Evolutionary conservation across 768 basidiomycete species (phyloP).

Genomic region (Pholiota conissans): DNA sequence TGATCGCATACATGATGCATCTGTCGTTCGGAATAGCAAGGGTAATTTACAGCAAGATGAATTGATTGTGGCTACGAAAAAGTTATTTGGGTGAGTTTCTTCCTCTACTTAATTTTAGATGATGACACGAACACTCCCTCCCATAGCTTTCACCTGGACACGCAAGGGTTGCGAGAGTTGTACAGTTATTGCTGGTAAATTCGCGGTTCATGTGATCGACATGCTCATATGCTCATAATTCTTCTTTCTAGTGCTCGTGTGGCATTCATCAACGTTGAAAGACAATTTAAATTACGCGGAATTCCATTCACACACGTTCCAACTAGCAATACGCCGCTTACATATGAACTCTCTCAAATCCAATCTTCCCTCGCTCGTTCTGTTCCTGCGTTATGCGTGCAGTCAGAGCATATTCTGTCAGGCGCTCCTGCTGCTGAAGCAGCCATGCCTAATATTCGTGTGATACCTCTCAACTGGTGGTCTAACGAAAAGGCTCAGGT

Average conservation of each 20-base stretch:
- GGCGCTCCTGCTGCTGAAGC: slow-evolving; percentile 88
- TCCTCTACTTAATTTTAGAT: neutral
- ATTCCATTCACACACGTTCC: slow-evolving; percentile 82
- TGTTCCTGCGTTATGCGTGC: slow-evolving; percentile 82
- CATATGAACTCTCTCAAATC: slow-evolving; percentile 51
- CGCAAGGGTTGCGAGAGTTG: slow-evolving; percentile 71
- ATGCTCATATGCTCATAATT: neutral
- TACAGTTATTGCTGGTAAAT: slow-evolving; percentile 86
- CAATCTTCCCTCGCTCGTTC: slow-evolving; percentile 76
- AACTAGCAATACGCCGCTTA: slow-evolving; percentile 34
- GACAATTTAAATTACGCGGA: slow-evolving; percentile 78
- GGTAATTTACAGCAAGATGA: slow-evolving; percentile 3
- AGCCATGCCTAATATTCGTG: slow-evolving; percentile 89
- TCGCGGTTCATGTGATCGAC: neutral
- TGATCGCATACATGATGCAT: slow-evolving; percentile 57
- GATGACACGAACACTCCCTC: neutral
- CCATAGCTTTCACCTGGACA: slow-evolving; percentile 66
- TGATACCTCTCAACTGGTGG: slow-evolving; percentile 93
- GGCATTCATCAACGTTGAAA: slow-evolving; percentile 86
- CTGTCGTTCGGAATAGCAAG: slow-evolving; percentile 15
- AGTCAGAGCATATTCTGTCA: slow-evolving; percentile 77
- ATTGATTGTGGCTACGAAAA: neutral
- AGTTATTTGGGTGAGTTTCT: slow-evolving; percentile 22
- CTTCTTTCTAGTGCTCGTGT: slow-evolving; percentile 68
- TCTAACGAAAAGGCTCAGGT: slow-evolving; percentile 71